Conservation (phyloP, 2,329 filamentous ascomycete genomes). For the Fusarium sp. region DNA sequence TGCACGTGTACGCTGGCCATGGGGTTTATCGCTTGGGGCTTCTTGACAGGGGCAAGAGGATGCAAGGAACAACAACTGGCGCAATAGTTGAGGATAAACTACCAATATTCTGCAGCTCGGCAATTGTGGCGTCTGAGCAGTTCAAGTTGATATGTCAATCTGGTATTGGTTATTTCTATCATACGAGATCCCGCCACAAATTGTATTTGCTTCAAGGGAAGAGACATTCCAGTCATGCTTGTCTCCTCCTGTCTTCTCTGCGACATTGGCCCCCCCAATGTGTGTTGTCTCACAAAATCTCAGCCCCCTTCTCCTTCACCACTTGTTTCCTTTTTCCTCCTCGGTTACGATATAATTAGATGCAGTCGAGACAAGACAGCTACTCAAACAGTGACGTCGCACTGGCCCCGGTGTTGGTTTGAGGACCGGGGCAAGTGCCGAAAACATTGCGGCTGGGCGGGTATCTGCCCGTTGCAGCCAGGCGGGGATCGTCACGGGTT, state of each 20-base stretch:
- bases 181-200: neutral
- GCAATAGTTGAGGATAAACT: neutral
- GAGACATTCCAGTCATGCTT: neutral
- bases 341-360: constrained; percentile 1
- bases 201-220: neutral
- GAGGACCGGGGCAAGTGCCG: constrained; percentile 5
- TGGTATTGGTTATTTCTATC: neutral
- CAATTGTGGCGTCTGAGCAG: neutral
- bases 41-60: neutral
- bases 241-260: neutral
- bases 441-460: neutral
- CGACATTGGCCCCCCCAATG: neutral
- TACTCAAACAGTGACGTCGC: neutral
- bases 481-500: neutral
- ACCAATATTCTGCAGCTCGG: neutral
- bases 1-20: neutral
- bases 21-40: neutral
- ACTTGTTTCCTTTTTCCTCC: neutral
- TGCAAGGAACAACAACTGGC: neutral
- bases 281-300: neutral
- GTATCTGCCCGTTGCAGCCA: neutral
- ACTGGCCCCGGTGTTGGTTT: neutral
- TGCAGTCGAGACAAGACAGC: neutral
- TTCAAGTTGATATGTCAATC: neutral
- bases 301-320: neutral